phyloP scores from a whole-genome alignment of 2,329 filamentous ascomycete species.

The Calonectria naviculata region DNA sequence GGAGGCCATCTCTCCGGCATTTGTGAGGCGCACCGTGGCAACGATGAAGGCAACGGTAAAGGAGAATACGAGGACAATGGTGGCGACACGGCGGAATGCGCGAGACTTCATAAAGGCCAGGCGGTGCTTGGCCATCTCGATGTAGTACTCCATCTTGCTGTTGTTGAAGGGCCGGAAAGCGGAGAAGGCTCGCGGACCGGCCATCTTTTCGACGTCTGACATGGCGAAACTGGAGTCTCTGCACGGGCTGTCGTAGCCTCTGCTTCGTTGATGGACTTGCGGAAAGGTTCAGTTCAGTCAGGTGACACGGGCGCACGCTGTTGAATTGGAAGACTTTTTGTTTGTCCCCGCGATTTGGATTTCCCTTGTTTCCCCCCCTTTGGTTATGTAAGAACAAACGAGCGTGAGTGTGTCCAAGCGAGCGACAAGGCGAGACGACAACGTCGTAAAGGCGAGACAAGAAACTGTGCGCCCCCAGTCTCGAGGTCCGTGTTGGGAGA shows the following conservation, averaged over 20 bases:
- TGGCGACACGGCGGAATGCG: conserved; percentile 27
- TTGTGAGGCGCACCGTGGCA: conserved; percentile 28
- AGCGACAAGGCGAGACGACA: neutral
- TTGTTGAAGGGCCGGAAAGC: neutral
- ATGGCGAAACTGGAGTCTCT: neutral
- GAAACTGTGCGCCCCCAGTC: neutral
- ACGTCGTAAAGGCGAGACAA: neutral
- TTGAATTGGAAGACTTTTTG: neutral
- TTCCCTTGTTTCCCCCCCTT: neutral
- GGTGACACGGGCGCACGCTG: neutral
- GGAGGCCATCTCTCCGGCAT: conserved; percentile 28
- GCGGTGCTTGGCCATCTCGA: conserved; percentile 15
- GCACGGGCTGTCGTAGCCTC: neutral
- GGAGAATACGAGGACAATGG: conserved; percentile 20
- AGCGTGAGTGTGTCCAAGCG: neutral
- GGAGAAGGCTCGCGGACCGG: neutral
- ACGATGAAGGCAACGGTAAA: conserved; percentile 27
- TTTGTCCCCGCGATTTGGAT: neutral
- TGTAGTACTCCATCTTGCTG: neutral
- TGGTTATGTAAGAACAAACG: no score
- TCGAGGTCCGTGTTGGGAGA: neutral
- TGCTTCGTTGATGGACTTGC: neutral
- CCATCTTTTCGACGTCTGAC: neutral
- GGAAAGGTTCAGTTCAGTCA: neutral
- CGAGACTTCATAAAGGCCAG: conserved; percentile 31